Percentiles rank a stretch among this genome's conserved stretches.
Evolutionary conservation across 352 stramenopile genomes (phyloP).

Genomic region (Phytopythium delawarense): DNA sequence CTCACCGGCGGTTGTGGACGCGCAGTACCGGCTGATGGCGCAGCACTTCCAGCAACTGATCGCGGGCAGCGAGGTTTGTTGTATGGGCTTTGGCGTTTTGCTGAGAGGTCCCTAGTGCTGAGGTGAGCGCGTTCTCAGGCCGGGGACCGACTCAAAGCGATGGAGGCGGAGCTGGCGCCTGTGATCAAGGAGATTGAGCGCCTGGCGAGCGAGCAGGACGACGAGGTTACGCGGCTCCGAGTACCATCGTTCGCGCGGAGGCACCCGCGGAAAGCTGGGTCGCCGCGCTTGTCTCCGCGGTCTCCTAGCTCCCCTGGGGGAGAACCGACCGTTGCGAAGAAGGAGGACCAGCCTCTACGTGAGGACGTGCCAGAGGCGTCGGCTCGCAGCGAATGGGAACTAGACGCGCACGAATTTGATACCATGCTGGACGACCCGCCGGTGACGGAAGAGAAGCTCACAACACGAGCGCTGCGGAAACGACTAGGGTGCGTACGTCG

Average conservation of each 20-base stretch:
- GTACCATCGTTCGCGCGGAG: conserved; percentile 1
- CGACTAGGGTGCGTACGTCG: conserved; percentile 38
- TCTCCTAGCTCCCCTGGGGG: no score
- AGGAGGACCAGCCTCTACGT: neutral
- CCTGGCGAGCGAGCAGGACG: conserved; percentile 5
- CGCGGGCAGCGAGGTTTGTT: neutral
- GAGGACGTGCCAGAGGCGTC: neutral
- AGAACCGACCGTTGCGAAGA: neutral
- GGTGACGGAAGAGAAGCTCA: conserved; percentile 39
- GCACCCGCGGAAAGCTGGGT: neutral
- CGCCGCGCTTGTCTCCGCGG: neutral
- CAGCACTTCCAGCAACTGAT: conserved; percentile 29
- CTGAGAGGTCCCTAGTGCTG: neutral
- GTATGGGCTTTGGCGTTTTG: neutral
- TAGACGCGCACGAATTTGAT: conserved; percentile 51
- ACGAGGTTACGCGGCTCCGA: conserved; percentile 3
- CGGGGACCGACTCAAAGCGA: conserved; percentile 16
- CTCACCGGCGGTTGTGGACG: neutral
- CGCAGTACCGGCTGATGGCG: conserved; percentile 33
- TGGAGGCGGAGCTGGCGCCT: conserved; percentile 17
- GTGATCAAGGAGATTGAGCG: conserved; percentile 20
- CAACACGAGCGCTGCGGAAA: conserved; percentile 49
- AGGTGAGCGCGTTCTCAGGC: neutral
- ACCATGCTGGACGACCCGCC: conserved; percentile 45
- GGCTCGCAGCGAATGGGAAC: conserved; percentile 10